Evolutionary conservation across 2,329 filamentous ascomycete genomes (phyloP), one percentile per base, ranked within the genome.

Genomic region (Periconia sp.): DNA sequence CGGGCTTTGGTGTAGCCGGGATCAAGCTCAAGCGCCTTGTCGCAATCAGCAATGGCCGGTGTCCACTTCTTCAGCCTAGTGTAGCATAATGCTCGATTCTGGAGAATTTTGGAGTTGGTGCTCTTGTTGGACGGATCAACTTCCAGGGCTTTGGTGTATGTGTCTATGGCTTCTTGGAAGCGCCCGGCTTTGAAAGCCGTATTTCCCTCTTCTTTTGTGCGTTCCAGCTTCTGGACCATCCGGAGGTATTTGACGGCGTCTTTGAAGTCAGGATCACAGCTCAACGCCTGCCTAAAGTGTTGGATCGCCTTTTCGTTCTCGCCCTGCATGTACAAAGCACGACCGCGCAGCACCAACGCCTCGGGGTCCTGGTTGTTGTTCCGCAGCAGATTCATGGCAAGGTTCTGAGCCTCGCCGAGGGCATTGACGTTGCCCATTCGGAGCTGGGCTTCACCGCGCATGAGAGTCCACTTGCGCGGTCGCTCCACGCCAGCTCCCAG

Each of bases 231-330:
- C 77, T 96, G 92, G 43, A 97, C 91, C 70, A 90, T 89, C 57
- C 91, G 85, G 55, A 97, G 81, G 78, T 91, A 93, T 77, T 92
- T 95, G 64, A 96, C 85, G 8, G 92, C 93, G 59, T 91, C 88
- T 65, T 86, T 88, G 79, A 90, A 94, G 74, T 99, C 94, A 9
- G 94, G 94, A 65, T 97, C 94, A 73, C 92, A 91, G 72, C 83
- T 89, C 52, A 96, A 79, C 18, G 93, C 94, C 77, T 94, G 90
- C 60, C 91, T 86, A 79, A 97, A 94, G 73, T 95, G 90, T 70
- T 93, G 90, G 42, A 96, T 83, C 1, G 94, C 93, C 81, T 97
- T 96, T 2, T 95, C 90, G 68, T 96, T 96, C 63, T 99, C 94
- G 30, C 94, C 94, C 71, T 94, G 90, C 3, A 87, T 88, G 67